Percentiles rank a stretch among this genome's conserved stretches.
Conservation (phyloP, 2,329 filamentous ascomycete species). For the Epicoccum sorghinum region DNA sequence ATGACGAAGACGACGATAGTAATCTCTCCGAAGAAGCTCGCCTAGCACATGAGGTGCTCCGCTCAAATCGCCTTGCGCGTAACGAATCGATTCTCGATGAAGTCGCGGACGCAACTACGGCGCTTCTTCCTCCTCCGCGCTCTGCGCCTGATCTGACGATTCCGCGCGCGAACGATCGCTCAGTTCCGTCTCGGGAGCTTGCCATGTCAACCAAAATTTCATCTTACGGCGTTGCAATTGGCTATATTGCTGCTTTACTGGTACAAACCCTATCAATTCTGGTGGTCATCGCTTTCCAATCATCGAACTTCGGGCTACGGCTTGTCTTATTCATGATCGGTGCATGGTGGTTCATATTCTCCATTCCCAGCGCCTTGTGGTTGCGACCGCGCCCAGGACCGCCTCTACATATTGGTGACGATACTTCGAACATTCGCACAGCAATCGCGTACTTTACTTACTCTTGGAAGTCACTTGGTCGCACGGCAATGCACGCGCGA, state of each 20-base stretch:
- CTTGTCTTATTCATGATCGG: slow-evolving; percentile 88
- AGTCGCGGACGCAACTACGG: slow-evolving; percentile 44
- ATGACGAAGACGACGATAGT: slow-evolving; percentile 11
- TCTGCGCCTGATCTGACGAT: slow-evolving; percentile 37
- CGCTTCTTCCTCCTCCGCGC: slow-evolving; percentile 41
- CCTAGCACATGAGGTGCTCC: slow-evolving; percentile 32
- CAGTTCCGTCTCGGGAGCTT: slow-evolving; percentile 68
- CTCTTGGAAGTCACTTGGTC: slow-evolving; percentile 85
- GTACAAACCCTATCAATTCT: slow-evolving; percentile 82
- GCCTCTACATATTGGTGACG: slow-evolving; percentile 55
- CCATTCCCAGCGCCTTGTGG: slow-evolving; percentile 86
- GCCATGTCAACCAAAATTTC: slow-evolving; percentile 88
- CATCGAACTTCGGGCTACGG: slow-evolving; percentile 82
- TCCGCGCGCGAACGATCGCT: slow-evolving; percentile 35
- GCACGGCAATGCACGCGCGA: slow-evolving; percentile 77
- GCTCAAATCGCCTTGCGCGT: slow-evolving; percentile 33
- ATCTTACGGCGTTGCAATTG: slow-evolving; percentile 89
- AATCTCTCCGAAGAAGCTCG: slow-evolving; percentile 25
- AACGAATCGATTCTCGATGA: slow-evolving; percentile 35
- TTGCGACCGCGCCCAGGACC: slow-evolving; percentile 87
- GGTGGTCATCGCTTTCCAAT: slow-evolving; percentile 66
- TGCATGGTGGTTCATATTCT: slow-evolving; percentile 91
- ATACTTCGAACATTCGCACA: slow-evolving; percentile 47
- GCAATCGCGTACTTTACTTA: slow-evolving; percentile 77
- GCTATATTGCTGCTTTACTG: slow-evolving; percentile 85